Percentiles rank a stretch among this genome's conserved stretches.
Evolutionary conservation across 805 yeast genomes (phyloP).

Genomic region (Wickerhamomyces chambardii): DNA sequence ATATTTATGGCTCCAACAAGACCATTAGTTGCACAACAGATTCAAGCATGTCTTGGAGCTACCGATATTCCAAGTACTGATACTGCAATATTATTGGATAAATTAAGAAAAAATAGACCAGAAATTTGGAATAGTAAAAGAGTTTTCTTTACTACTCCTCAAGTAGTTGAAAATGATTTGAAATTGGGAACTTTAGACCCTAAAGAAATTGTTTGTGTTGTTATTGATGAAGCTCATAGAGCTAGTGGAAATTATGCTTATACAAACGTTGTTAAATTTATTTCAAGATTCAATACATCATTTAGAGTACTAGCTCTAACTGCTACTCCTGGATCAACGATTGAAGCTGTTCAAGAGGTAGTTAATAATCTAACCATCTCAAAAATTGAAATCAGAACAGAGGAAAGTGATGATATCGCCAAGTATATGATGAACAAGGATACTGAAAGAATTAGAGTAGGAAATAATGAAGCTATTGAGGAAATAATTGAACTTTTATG

Average conservation of each 20-base stretch:
- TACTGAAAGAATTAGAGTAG: conserved; percentile 51
- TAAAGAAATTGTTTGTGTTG: conserved; percentile 60
- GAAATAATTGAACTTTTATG: conserved; percentile 46
- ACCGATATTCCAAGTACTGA: conserved; percentile 74
- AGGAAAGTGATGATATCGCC: conserved; percentile 70
- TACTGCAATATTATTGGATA: conserved; percentile 71
- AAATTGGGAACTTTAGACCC: conserved; percentile 71
- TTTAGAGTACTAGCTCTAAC: conserved; percentile 80
- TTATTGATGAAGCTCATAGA: conserved; percentile 94
- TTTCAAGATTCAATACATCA: conserved; percentile 53
- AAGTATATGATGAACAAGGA: conserved; percentile 67
- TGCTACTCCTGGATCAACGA: conserved; percentile 90
- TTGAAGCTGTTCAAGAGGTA: conserved; percentile 83
- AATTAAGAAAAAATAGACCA: conserved; percentile 48
- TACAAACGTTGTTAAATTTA: conserved; percentile 65
- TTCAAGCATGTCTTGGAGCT: conserved; percentile 81
- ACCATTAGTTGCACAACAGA: conserved; percentile 94
- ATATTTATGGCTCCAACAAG: conserved; percentile 96
- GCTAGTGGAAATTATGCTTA: conserved; percentile 90
- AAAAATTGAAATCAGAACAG: conserved; percentile 78
- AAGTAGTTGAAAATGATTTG: conserved; percentile 88
- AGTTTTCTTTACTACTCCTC: conserved; percentile 93
- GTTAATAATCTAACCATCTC: conserved; percentile 69
- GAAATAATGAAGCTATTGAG: conserved; percentile 41
- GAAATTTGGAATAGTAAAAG: conserved; percentile 71